phyloP scores from a whole-genome alignment of 2,329 filamentous ascomycete genomes.

The Fusarium pininemorale region DNA sequence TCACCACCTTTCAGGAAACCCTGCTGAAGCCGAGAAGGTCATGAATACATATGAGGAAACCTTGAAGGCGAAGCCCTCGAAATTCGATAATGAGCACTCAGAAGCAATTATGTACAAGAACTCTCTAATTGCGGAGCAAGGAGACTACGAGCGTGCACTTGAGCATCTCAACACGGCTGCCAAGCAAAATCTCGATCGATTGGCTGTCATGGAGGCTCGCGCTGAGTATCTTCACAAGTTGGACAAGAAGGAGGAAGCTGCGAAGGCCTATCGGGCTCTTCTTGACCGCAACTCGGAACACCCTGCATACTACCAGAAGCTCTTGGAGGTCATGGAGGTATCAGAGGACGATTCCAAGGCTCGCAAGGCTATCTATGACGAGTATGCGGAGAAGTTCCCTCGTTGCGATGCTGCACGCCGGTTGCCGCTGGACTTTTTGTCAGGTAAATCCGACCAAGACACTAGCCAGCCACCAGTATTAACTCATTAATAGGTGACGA shows the following conservation, averaged over 20 bases:
- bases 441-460: conserved; percentile 59
- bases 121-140: conserved; percentile 88
- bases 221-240: conserved; percentile 86
- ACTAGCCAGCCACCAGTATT: conserved; percentile 11
- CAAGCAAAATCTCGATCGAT: conserved; percentile 82
- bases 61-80: conserved; percentile 79
- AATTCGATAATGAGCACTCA: conserved; percentile 88
- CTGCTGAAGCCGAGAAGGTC: conserved; percentile 87
- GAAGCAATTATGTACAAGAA: conserved; percentile 97
- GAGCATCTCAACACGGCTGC: conserved; percentile 83
- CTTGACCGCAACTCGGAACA: conserved; percentile 90
- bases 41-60: conserved; percentile 94
- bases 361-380: conserved; percentile 75
- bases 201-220: conserved; percentile 84
- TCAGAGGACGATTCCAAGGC: conserved; percentile 65
- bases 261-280: conserved; percentile 80
- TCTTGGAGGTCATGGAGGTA: conserved; percentile 75
- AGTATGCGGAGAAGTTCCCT: conserved; percentile 82
- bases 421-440: conserved; percentile 88
- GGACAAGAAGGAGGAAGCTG: conserved; percentile 80
- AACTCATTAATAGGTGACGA: conserved; percentile 68
- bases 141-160: conserved; percentile 82
- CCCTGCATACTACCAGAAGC: conserved; percentile 82
- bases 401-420: conserved; percentile 86
- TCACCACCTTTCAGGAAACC: conserved; percentile 87